Evolutionary conservation across 2,329 filamentous ascomycete species (phyloP).

Genomic region (Cyphellophora attinorum): DNA sequence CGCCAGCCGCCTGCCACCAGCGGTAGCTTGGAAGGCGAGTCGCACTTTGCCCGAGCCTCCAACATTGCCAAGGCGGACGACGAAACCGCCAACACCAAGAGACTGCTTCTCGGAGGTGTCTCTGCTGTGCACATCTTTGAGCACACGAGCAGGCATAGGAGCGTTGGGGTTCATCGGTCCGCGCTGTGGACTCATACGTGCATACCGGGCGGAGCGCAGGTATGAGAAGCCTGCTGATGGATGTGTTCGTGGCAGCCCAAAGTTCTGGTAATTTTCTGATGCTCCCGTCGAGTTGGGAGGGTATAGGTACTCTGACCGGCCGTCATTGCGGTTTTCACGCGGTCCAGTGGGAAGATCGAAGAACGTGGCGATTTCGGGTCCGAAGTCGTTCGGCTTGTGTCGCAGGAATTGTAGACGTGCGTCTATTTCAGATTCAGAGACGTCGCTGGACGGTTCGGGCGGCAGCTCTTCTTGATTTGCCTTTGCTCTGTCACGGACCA

Average conservation of each 20-base stretch:
- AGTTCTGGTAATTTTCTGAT: conserved; percentile 28
- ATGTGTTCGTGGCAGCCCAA: conserved; percentile 51
- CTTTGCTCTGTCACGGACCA: conserved; percentile 31
- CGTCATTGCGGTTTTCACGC: conserved; percentile 24
- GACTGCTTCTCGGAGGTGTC: conserved; percentile 8
- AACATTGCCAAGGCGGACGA: no score
- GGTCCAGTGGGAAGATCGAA: conserved; percentile 44
- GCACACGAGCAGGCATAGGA: conserved; percentile 49
- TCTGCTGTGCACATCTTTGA: conserved; percentile 22
- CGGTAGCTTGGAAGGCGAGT: no score
- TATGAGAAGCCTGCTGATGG: conserved; percentile 57
- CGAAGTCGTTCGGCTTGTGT: conserved; percentile 35
- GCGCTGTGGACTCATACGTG: conserved; percentile 51
- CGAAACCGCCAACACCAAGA: conserved; percentile 18
- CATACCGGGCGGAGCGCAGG: conserved; percentile 42
- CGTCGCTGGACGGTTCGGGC: conserved; percentile 16
- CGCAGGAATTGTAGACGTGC: conserved; percentile 36
- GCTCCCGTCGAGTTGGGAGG: conserved; percentile 22
- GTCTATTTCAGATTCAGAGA: conserved; percentile 37
- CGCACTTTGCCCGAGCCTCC: no score
- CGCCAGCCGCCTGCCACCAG: no score
- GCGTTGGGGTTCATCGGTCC: conserved; percentile 46
- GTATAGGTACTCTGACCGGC: conserved; percentile 26
- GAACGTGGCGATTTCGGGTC: conserved; percentile 43
- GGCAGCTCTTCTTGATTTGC: conserved; percentile 22